Conservation (phyloP, 306 rosid species). For the Cucumis hystrix region DNA sequence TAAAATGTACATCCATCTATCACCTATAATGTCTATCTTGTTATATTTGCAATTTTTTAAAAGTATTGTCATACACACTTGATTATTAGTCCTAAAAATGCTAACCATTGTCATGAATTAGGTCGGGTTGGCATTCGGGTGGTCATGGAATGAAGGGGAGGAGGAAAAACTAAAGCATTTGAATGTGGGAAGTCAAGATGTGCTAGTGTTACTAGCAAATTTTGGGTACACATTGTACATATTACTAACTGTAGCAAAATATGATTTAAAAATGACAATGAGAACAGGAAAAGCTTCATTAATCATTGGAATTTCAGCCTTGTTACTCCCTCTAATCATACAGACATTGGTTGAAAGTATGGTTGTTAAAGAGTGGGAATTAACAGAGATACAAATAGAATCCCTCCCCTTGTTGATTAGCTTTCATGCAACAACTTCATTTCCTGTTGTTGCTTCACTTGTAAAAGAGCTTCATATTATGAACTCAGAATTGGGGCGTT, state of each 20-base stretch:
- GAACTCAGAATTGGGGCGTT: slow-evolving; percentile 53
- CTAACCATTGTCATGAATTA: background rate
- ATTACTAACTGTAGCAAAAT: slow-evolving; percentile 36
- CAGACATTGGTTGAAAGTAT: background rate
- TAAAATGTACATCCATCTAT: too few relatives aligned
- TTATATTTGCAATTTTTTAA: too few relatives aligned
- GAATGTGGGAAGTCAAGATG: slow-evolving; percentile 21
- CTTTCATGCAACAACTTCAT: background rate
- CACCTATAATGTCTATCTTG: too few relatives aligned
- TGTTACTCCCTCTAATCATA: background rate
- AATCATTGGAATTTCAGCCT: slow-evolving; percentile 13
- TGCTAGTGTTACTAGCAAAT: slow-evolving; percentile 14
- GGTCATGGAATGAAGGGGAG: slow-evolving; percentile 5
- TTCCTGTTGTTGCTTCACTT: slow-evolving; percentile 11
- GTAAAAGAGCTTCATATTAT: slow-evolving; percentile 27
- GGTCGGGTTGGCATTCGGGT: slow-evolving; percentile 33
- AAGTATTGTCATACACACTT: too few relatives aligned
- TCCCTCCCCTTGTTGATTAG: background rate
- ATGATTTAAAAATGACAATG: slow-evolving; percentile 28
- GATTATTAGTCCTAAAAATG: too few relatives aligned
- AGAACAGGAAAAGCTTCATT: slow-evolving; percentile 27
- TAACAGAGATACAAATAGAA: background rate
- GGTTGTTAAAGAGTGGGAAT: background rate
- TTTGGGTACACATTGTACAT: slow-evolving; percentile 24
- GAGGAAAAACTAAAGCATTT: background rate